These are phyloP conservation scores for Discostella pseudostelligera DNA, from an alignment of 108 stramenopile species.

Conservation along the genomic window DNA sequence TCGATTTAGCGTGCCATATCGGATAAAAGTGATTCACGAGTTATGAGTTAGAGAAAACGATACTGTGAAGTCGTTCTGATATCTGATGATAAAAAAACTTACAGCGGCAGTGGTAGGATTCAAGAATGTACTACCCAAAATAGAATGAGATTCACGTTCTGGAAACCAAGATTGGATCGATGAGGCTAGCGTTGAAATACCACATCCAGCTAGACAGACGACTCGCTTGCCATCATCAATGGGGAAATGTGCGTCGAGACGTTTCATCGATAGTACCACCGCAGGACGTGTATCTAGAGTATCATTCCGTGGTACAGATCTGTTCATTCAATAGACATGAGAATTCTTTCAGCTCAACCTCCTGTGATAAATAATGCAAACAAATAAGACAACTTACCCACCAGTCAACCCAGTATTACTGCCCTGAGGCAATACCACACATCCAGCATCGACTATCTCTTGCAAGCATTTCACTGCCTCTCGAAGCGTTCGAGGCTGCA, in stretches of 20 bases:
- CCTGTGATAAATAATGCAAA: background rate
- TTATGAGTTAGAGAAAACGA: no score
- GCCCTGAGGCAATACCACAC: constrained; percentile 62
- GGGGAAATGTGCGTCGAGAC: constrained; percentile 72
- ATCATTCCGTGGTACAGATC: constrained; percentile 65
- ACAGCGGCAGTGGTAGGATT: constrained; percentile 82
- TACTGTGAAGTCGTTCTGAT: no score
- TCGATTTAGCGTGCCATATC: background rate
- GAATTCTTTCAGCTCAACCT: background rate
- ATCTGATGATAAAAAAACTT: no score
- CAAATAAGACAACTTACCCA: constrained; percentile 37
- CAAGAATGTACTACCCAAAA: constrained; percentile 78
- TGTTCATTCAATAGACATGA: constrained; percentile 1
- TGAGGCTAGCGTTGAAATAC: constrained; percentile 61
- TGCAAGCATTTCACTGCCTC: constrained; percentile 63
- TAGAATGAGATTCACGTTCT: constrained; percentile 79
- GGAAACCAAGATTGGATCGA: constrained; percentile 60
- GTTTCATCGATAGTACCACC: constrained; percentile 68
- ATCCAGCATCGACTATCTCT: constrained; percentile 66
- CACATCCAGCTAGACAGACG: constrained; percentile 73
- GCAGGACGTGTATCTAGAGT: constrained; percentile 52
- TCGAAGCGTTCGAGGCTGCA: constrained; percentile 59
- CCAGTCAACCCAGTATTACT: constrained; percentile 84
- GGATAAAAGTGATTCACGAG: no score
- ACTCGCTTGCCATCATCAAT: constrained; percentile 78